Evolutionary conservation across 345 rosid genomes (phyloP), one percentile per base, ranked within the genome.

Genomic region (Carallia pectinifolia): DNA sequence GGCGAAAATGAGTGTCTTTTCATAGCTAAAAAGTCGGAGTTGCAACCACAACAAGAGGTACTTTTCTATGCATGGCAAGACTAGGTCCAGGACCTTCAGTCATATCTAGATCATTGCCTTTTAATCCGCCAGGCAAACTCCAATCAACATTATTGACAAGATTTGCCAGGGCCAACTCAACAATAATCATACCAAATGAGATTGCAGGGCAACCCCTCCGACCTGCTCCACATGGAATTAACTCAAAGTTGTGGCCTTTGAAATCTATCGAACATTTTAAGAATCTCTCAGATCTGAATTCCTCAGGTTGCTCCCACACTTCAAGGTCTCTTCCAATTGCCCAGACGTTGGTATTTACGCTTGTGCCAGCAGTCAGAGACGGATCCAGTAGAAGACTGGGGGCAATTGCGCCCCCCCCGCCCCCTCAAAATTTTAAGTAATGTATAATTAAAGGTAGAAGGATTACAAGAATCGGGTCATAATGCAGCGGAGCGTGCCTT

Each of bases 201-300:
- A 17, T 53, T 7, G 82, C 84, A 0, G 82, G 82, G 36, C 81
- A 80, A 23, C 74, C 76, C 50, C 84, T 75, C 39, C 86, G 64
- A 2, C 81, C 82, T 1, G 74, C 71, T 10, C 84, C 86, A n/a
- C 80, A 83, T 3, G 84, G 86, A 5, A 83, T 75, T 23, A 80
- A 55, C 54, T 83, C 65, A 18, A 75, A 83, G 38, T 80, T 67
- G 23, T 63, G 71, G 23, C 84, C 84, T 52, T 62, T 74, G 56
- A 60, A 71, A 40, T 83, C 87, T 56, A 78, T 29, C 1, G 52
- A 4, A 33, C 58, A 50, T 18, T 68, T 44, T 69, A 76, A 29
- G 69, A 83, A 83, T 40, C 83, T 81, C 66, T 81, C 81, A 2
- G 85, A 85, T 44, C 38, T 48, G 44, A 77, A 84, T 31, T 79